These are phyloP conservation scores for Hypseocharis bilobata DNA, from an alignment of 441 rosid species.

Conservation along the genomic window DNA sequence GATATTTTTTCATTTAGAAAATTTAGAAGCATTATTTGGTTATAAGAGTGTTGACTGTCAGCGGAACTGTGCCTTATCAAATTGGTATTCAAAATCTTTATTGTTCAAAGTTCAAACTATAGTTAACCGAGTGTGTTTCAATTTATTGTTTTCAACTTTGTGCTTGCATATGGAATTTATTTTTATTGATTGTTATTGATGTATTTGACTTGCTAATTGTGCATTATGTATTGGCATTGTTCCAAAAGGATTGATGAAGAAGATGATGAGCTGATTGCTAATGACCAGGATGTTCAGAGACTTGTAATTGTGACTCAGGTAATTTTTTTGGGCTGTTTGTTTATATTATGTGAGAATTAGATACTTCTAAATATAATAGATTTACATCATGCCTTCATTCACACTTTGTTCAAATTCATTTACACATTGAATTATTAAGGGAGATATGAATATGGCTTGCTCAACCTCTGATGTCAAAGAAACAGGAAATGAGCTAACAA, in stretches of 20 bases:
- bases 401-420: background rate
- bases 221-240: conserved; percentile 11
- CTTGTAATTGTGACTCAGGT: conserved; percentile 96
- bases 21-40: background rate
- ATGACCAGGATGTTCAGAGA: conserved; percentile 78
- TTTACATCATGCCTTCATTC: background rate
- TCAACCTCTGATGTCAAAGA: background rate
- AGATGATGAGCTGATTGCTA: conserved; percentile 58
- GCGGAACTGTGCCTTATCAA: background rate
- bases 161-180: background rate
- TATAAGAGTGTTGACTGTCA: background rate
- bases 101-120: background rate
- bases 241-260: conserved; percentile 59
- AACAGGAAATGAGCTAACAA: background rate
- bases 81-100: background rate
- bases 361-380: background rate
- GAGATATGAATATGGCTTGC: background rate
- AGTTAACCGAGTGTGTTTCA: background rate
- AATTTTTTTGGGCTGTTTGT: conserved; percentile 8
- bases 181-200: background rate
- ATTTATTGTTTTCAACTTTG: background rate
- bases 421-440: no score
- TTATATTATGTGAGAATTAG: no score
- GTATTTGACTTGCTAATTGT: conserved; percentile 2
- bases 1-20: background rate